Conservation (phyloP, 1,284 basidiomycete species). For the Malassezia vespertilionis region DNA sequence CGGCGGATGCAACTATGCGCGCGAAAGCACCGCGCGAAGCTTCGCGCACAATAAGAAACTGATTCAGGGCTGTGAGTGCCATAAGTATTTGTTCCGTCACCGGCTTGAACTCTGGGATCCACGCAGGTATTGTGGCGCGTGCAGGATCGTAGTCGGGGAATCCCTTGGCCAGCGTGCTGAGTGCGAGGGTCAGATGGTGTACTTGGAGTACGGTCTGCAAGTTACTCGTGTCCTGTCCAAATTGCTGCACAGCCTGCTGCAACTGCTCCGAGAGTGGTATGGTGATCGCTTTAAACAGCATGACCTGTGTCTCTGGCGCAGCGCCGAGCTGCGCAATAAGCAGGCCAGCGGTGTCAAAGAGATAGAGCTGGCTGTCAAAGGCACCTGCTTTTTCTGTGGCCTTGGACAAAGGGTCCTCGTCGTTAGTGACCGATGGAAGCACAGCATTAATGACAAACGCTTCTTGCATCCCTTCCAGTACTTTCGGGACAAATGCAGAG, state of each 20-base stretch:
- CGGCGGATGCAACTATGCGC: conserved; percentile 78
- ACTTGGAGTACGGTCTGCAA: conserved; percentile 68
- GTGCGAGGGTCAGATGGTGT: conserved; percentile 90
- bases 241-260: conserved; percentile 57
- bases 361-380: conserved; percentile 85
- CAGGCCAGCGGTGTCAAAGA: conserved; percentile 83
- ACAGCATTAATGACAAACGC: conserved; percentile 51
- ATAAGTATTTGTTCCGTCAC: conserved; percentile 81
- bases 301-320: conserved; percentile 59
- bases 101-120: conserved; percentile 69
- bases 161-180: conserved; percentile 89
- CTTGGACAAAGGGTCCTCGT: conserved; percentile 60
- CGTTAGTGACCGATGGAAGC: conserved; percentile 53
- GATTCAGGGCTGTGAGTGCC: conserved; percentile 75
- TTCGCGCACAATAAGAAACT: conserved; percentile 76
- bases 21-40: conserved; percentile 75
- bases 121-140: conserved; percentile 57
- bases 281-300: conserved; percentile 59
- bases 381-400: conserved; percentile 62
- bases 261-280: conserved; percentile 71
- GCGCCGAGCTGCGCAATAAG: conserved; percentile 67
- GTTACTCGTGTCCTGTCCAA: conserved; percentile 50
- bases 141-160: conserved; percentile 58
- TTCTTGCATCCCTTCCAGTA: conserved; percentile 48
- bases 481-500: conserved; percentile 56